Base-by-base conservation (phyloP, 495 filamentous ascomycete genomes). In the Trichoderma gamsii region DNA sequence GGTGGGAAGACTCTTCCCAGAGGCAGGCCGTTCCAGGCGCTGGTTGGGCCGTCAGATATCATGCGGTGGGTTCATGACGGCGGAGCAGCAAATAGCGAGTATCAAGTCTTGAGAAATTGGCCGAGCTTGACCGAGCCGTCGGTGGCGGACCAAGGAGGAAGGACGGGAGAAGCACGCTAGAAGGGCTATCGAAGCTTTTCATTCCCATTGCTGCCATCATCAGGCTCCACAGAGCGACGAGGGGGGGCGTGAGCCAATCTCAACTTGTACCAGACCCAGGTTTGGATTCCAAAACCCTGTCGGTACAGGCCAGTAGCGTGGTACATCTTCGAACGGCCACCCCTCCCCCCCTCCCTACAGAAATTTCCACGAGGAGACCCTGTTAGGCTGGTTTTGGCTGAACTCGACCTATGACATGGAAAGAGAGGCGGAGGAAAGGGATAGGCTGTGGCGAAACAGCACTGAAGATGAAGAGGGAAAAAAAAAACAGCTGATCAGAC, bases 141-240 rank as follows among this genome's bases (percentile, higher is more conserved):
- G 49, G 49, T 52, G 49, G 49, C 49, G 16, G 49, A 21, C 49
- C 49, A 52, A 61, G 56, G 56, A 21, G 56, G 56, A 61, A 61
- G 56, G 56, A 25, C 56, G 56, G 56, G 56, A 61, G 56, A 61
- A 61, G 56, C 27, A 25, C 56, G 56, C 56, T 61, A 61, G 56
- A 61, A 61, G 56, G 56, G 3, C 56, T 29, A 32, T 61, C 56
- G 56, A 61, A 61, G 56, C 56, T 61, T 61, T 38, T 23, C 18
- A n/a, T 49, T 52, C 25, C 49, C n/a, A 21, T 52, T n/a, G 7
- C 9, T 16, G 35, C n/a, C 13, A 25, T 18, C 25, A 32, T 32
- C 12, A 13, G 9, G 56, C 8, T 11, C 56, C 56, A 18, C 23
- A 21, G n/a, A 16, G 15, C 11, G 12, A 49, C 18, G 18, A 52